A percentile compares a stretch with the other conserved stretches of the same genome.
These are phyloP conservation scores for Selaginella tamariscina DNA, from an alignment of 75 land plant species.

Conservation along the genomic window DNA sequence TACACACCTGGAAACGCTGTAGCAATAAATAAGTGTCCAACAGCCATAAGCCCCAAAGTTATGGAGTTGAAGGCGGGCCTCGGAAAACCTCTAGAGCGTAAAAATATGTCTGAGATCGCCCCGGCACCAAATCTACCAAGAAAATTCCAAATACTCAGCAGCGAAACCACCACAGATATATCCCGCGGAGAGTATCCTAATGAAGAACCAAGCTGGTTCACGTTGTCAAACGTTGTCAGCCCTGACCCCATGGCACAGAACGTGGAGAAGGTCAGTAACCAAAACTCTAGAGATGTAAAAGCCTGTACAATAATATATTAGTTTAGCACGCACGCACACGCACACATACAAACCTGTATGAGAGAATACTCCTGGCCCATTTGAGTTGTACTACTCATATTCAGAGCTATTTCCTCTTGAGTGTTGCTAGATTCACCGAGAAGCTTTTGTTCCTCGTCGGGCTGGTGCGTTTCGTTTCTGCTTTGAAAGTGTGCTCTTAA, in stretches of 20 bases:
- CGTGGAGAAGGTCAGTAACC: constrained; percentile 62
- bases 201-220: constrained; percentile 79
- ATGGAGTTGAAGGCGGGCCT: constrained; percentile 60
- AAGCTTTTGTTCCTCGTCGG: too few relatives aligned
- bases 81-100: constrained; percentile 37
- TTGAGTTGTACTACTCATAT: neutral
- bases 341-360: constrained; percentile 40
- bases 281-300: constrained; percentile 48
- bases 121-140: constrained; percentile 85
- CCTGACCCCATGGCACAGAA: constrained; percentile 98
- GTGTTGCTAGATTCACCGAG: neutral
- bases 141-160: constrained; percentile 94
- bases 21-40: neutral
- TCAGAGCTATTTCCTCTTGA: neutral
- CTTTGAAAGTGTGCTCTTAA: neutral
- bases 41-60: constrained; percentile 18
- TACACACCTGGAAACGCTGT: neutral
- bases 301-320: too few relatives aligned
- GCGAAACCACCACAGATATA: constrained; percentile 51
- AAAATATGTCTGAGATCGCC: constrained; percentile 50
- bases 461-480: neutral
- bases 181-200: constrained; percentile 48
- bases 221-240: constrained; percentile 66
- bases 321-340: too few relatives aligned
- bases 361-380: constrained; percentile 16